Evolutionary conservation across 768 basidiomycete genomes (phyloP), one percentile per base, ranked within the genome.

Genomic region (Kwoniella newhampshirensis): DNA sequence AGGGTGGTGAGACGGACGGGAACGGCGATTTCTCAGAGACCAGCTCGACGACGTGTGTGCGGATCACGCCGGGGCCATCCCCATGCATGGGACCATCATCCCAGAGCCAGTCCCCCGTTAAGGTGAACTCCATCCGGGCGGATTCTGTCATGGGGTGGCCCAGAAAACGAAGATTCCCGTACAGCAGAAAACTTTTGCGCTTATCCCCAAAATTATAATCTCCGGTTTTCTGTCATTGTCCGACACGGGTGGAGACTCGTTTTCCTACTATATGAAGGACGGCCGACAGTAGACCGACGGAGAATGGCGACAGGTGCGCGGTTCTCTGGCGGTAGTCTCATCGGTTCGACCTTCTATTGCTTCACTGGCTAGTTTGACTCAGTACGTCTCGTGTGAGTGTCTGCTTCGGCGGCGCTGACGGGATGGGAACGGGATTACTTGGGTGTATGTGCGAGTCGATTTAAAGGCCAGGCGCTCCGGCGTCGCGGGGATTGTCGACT

Each of bases 181-280:
- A 36, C 11, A 41, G 40, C 48, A 49, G 21, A 25, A 8, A 57
- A 28, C 18, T 48, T 56, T 56, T 56, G 54, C 54, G 54, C 49
- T 56, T 56, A 48, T 27, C 23, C 43, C 28, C 3, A 47, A 49
- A 56, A 46, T 49, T 56, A 45, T 42, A 40, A 28, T 25, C 35
- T 49, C 45, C 39, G 43, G 39, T 49, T 41, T 48, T 42, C 41
- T 45, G 30, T 48, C n/a, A 56, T 56, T 56, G 26, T 37, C 39
- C 17, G 36, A 27, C 32, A 30, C 20, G 45, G 35, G 30, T 20
- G 26, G 28, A 40, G 54, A 25, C 47, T 11, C 35, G 35, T 35
- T 15, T 15, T 20, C 35, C 32, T 48, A 48, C 54, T 56, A 41
- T 49, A 56, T 56, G 54, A 47, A 45, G 44, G 25, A 27, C 7